Percentiles rank a stretch among this genome's conserved stretches.
Conservation (phyloP, 2,329 filamentous ascomycete genomes). For the Metarhizium brunneum region DNA sequence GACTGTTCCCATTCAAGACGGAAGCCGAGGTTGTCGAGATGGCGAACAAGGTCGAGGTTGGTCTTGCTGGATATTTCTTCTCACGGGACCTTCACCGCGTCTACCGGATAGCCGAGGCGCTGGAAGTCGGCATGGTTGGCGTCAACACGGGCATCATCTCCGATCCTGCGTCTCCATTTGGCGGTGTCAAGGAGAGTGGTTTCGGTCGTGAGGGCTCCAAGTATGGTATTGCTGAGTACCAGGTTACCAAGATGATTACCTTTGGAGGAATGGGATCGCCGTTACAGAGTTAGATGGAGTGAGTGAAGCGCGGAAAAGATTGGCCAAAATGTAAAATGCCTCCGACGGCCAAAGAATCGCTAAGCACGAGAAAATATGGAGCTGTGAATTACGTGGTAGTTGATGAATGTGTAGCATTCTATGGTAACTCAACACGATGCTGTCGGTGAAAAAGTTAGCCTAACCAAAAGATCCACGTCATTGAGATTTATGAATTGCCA, state of each 20-base stretch:
- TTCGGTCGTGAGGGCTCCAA: constrained; percentile 72
- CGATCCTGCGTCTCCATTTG: constrained; percentile 54
- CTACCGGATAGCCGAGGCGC: constrained; percentile 52
- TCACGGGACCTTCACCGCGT: constrained; percentile 53
- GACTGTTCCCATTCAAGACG: constrained; percentile 77
- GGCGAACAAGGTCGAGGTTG: constrained; percentile 77
- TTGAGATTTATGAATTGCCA: too few species aligned
- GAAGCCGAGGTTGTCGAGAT: constrained; percentile 81
- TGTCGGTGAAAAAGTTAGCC: too few species aligned
- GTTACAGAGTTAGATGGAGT: constrained; percentile 31
- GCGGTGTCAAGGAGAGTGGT: constrained; percentile 74
- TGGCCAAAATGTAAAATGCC: too few species aligned
- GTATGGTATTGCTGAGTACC: constrained; percentile 70
- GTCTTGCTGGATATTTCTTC: constrained; percentile 92
- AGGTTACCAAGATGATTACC: constrained; percentile 57
- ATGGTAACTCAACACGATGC: too few species aligned
- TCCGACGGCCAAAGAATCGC: too few species aligned
- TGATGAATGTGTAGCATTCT: too few species aligned
- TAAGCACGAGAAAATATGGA: too few species aligned
- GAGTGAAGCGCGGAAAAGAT: too few species aligned
- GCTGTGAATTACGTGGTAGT: too few species aligned
- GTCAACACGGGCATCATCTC: constrained; percentile 67
- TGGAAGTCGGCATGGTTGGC: constrained; percentile 83
- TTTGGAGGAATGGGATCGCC: constrained; percentile 46
- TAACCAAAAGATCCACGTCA: too few species aligned